Evolutionary conservation across 768 basidiomycete species (phyloP), one percentile per base, ranked within the genome.

Genomic region (Russula ochroleuca): DNA sequence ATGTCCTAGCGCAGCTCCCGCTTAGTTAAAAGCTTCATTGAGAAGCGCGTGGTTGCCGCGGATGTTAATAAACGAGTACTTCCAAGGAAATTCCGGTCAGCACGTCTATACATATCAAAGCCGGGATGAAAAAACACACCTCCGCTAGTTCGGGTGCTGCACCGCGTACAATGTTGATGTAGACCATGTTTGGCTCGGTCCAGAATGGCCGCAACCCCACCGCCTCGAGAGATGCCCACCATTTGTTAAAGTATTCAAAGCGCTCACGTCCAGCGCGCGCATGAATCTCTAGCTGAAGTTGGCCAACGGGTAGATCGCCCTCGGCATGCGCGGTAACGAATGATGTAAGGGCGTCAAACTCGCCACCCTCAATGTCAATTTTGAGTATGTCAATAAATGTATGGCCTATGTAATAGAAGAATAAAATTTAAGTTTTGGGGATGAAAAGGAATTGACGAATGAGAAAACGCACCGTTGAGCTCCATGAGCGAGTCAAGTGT

Each of bases 301-400:
- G 88, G 38, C 86, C 87, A 70, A 90, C 83, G 9, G 88, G 88
- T 2, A 90, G 73, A 0, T 38, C 52, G 9, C 28, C 59, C 2
- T 58, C 9, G 3, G 37, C 37, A 31, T 40, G 84, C 11, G 79
- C 76, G 1, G 2, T 72, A 48, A 85, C 69, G 50, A 85, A 72
- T 2, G 78, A 69, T 0, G 76, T 73, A 5, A 90, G 73, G 1
- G 43, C 19, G 9, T 82, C 79, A 70, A 85, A 90, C 68, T 90
- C 88, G 72, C 79, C 79, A 47, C 84, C 81, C 68, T 90, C 88
- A 31, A 87, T 81, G 71, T 90, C 88, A 56, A 90, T 75, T 72
- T 88, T 86, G 61, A 88, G 80, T 66, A 90, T 80, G 67, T 90
- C 88, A 58, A 90, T 84, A 67, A 84, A 84, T n/a, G 74, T 75